These are phyloP conservation scores for Incumbomyces delicatus DNA, from an alignment of 2,329 filamentous ascomycete genomes.

Conservation along the genomic window DNA sequence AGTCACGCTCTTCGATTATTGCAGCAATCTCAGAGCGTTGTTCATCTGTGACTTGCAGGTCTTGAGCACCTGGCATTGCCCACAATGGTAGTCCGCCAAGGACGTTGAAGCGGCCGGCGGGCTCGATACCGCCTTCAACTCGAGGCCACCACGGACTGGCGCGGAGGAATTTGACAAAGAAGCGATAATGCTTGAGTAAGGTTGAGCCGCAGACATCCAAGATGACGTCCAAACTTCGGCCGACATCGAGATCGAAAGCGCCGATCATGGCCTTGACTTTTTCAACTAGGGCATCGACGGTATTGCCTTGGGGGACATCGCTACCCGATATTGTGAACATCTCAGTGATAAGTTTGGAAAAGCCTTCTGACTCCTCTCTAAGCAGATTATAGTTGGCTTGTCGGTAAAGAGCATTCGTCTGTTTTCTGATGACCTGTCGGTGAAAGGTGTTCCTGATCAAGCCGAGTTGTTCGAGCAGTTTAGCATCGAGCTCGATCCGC, in stretches of 20 bases:
- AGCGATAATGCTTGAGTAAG: conserved; percentile 82
- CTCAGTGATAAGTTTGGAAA: conserved; percentile 91
- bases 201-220: conserved; percentile 91
- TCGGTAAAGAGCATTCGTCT: conserved; percentile 86
- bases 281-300: conserved; percentile 79
- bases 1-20: conserved; percentile 57
- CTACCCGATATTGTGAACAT: conserved; percentile 79
- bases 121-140: conserved; percentile 37
- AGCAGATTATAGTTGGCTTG: conserved; percentile 95
- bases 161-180: conserved; percentile 87
- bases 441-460: conserved; percentile 78
- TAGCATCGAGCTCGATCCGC: conserved; percentile 72
- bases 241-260: conserved; percentile 93
- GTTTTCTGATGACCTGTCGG: conserved; percentile 74
- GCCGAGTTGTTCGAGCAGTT: conserved; percentile 63
- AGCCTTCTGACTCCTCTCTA: conserved; percentile 91
- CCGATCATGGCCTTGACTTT: conserved; percentile 89
- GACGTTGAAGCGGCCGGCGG: conserved; percentile 19
- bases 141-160: conserved; percentile 95
- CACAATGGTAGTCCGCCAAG: conserved; percentile 67
- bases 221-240: conserved; percentile 85
- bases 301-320: conserved; percentile 61
- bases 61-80: conserved; percentile 63
- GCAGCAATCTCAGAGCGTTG: conserved; percentile 52
- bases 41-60: conserved; percentile 56